Percentiles rank a stretch among this genome's conserved stretches.
Conservation (phyloP, 2,329 filamentous ascomycete genomes). For the Ceratocystis diversiconidia region DNA sequence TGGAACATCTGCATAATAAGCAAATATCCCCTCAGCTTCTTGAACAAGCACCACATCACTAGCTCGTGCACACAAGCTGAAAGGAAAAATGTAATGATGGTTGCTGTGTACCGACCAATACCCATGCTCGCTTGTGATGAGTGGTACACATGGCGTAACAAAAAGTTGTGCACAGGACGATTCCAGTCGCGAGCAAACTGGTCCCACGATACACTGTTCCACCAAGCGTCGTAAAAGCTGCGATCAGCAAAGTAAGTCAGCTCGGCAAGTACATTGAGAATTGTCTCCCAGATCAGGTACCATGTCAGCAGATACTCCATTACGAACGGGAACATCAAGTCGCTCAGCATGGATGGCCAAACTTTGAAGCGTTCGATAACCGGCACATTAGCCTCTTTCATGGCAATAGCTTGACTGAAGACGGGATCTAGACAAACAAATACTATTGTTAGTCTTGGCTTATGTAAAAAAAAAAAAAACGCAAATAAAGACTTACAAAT, state of each 20-base stretch:
- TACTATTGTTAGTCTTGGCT: constrained; percentile 13
- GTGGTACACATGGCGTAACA: constrained; percentile 68
- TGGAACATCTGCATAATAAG: constrained; percentile 62
- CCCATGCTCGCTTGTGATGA: constrained; percentile 59
- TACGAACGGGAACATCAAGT: constrained; percentile 65
- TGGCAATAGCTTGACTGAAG: constrained; percentile 49
- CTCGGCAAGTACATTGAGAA: constrained; percentile 63
- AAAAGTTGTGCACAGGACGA: constrained; percentile 59
- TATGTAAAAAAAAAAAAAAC: background rate
- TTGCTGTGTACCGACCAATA: constrained; percentile 55
- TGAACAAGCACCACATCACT: constrained; percentile 69
- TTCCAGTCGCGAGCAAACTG: constrained; percentile 75
- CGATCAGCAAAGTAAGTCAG: constrained; percentile 64
- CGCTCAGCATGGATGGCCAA: constrained; percentile 62
- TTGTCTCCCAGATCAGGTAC: constrained; percentile 70
- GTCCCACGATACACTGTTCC: constrained; percentile 54
- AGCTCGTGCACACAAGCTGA: constrained; percentile 60
- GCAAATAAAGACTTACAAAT: constrained; percentile 36
- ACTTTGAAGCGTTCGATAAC: constrained; percentile 46
- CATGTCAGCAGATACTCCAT: constrained; percentile 65
- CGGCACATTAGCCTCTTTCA: constrained; percentile 52
- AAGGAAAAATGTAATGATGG: constrained; percentile 60
- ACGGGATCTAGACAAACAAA: constrained; percentile 40
- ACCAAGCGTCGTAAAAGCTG: constrained; percentile 54
- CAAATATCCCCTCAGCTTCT: constrained; percentile 60